Evolutionary conservation across 2,329 filamentous ascomycete species (phyloP), one percentile per base, ranked within the genome.

Genomic region (Fusarium temperatum): DNA sequence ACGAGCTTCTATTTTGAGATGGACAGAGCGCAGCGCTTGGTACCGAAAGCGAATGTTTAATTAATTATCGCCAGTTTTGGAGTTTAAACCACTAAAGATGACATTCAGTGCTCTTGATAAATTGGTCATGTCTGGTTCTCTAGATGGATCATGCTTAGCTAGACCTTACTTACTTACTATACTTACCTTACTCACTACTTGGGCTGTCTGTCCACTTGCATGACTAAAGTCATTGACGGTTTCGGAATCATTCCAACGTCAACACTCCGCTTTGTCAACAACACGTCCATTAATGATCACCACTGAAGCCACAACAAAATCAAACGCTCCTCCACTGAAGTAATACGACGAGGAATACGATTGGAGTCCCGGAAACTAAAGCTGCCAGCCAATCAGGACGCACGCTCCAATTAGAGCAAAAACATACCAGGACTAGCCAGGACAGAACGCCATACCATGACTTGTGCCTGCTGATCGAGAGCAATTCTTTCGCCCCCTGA

Each of bases 1-100:
- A 36, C 8, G 2, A 35, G 18, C 28, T 41, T 44, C 70, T 72
- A 73, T 69, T 72, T 66, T 47, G 68, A 57, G 70, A 32, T 59
- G 38, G 53, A 47, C 60, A 57, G 48, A 48, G 42, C 26, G 15
- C 51, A 48, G 42, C 26, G 15, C 57, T 48, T 53, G 30, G 44
- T 63, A 53, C 51, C 51, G 65, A 54, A 28, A 54, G 39, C 32
- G 47, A 39, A 48, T 12, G 15, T 14, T 14, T 32, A 20, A 8
- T 44, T 45, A 24, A 14, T 50, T n/a, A 24, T n/a, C 51, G 30
- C 48, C 38, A 62, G 41, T 35, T 30, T n/a, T 18, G 6, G 14
- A 35, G n/a, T 17, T 47, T 13, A 44, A 38, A 50, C 24, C 26
- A 56, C 35, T 45, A 42, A 45, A 44, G 38, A 44, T 32, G 22